Evolutionary conservation across 345 rosid species (phyloP), one percentile per base, ranked within the genome.

Genomic region (Citropsis articulata): DNA sequence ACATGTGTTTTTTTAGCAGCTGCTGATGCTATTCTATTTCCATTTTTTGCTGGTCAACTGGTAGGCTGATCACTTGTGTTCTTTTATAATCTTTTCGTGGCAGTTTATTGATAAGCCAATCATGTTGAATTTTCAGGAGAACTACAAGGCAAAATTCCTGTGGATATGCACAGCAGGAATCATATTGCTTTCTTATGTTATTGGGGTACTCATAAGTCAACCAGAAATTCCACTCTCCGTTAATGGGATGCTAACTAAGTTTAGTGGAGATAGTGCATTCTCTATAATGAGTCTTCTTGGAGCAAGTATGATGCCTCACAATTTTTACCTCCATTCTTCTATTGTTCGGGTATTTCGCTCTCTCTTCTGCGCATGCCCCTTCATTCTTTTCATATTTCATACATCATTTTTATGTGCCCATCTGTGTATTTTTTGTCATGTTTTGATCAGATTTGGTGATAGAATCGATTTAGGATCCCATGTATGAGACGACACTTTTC

Each of bases 201-300:
- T 88, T 25, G 97, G 98, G 76, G 91, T 94, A 75, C 85, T 97
- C 63, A 40, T 85, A 35, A 89, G 93, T 83, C 98, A 97, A 79
- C 91, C 95, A 50, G 99, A 93, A 83, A 83, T 87, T 69, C 89
- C 95, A 65, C 75, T 88, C 80, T 86, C 94, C 56, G 81, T 81
- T 84, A 90, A 79, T 79, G 93, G 91, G 79, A 71, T 86, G 80
- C 83, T 81, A 63, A 78, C 88, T 72, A 90, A 88, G 81, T 86
- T 96, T 65, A 87, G 84, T 70, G 96, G 89, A 81, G 99, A 93
- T 77, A 92, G 92, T 79, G 84, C 87, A 55, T 93, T 91, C 72
- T 86, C 91, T 69, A 68, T 97, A 80, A 97, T 94, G 97, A 89
- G 98, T 89, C 98, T 97, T 77, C 98, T 97, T 87, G 99, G 99